Evolutionary conservation across 202 grass and related monocot genomes (phyloP).

Genomic region (Panicum hallii): DNA sequence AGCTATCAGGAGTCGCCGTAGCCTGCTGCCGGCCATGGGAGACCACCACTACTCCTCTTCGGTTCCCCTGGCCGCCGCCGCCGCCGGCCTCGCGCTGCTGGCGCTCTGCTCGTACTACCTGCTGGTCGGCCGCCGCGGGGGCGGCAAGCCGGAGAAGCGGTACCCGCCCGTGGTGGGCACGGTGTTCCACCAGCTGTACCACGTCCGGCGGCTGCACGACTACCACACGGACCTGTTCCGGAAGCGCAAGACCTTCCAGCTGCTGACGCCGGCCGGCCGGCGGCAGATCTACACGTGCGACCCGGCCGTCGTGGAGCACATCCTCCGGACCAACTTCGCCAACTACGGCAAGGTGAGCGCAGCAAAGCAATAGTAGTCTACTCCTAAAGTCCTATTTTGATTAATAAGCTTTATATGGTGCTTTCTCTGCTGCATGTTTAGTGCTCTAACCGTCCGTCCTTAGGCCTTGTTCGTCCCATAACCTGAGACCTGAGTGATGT

Average conservation of each 20-base stretch:
- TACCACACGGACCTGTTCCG: conserved; percentile 59
- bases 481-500: too few relatives aligned
- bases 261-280: conserved; percentile 48
- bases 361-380: neutral
- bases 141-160: conserved; percentile 22
- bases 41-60: conserved; percentile 1
- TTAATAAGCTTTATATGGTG: neutral
- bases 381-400: too few relatives aligned
- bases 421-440: neutral
- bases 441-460: too few relatives aligned
- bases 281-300: conserved; percentile 62
- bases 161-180: conserved; percentile 60
- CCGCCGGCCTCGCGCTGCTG: conserved; percentile 19
- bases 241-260: conserved; percentile 49
- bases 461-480: too few relatives aligned
- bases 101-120: conserved; percentile 45
- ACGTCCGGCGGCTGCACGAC: conserved; percentile 64
- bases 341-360: conserved; percentile 73
- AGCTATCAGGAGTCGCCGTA: neutral
- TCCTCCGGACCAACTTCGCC: conserved; percentile 65
- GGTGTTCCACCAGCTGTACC: conserved; percentile 65
- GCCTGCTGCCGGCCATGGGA: neutral
- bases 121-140: neutral
- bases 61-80: neutral
- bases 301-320: conserved; percentile 59